A percentile compares a stretch with the other conserved stretches of the same genome.
These are phyloP conservation scores for Hydnum rufescens DNA, from an alignment of 768 basidiomycete species.

Conservation along the genomic window DNA sequence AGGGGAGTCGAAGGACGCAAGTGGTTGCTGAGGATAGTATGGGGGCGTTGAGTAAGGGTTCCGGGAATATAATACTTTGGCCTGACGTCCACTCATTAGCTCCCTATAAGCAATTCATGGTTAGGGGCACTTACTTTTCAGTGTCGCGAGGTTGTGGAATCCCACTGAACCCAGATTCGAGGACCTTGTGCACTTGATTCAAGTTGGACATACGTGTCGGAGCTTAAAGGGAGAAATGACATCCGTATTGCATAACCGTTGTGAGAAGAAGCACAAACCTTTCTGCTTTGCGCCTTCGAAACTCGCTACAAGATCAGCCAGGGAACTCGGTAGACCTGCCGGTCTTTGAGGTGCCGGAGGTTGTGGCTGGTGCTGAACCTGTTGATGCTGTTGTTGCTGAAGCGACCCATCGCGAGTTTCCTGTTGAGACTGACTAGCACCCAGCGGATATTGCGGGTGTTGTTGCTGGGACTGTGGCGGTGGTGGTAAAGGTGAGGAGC, in stretches of 20 bases:
- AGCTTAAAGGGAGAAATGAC: slow-evolving; percentile 22
- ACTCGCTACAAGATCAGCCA: slow-evolving; percentile 83
- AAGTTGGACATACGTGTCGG: slow-evolving; percentile 73
- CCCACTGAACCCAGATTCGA: slow-evolving; percentile 78
- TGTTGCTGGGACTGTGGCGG: slow-evolving; percentile 9
- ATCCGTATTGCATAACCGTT: background rate
- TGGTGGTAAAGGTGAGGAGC: background rate
- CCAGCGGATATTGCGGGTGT: slow-evolving; percentile 6
- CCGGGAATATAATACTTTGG: slow-evolving; percentile 91
- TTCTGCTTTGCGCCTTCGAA: slow-evolving; percentile 96
- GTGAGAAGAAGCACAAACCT: slow-evolving; percentile 31
- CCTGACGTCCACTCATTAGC: slow-evolving; percentile 25
- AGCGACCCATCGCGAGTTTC: no score
- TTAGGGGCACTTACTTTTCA: slow-evolving; percentile 44
- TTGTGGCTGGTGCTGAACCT: slow-evolving; percentile 1
- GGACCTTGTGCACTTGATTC: slow-evolving; percentile 76
- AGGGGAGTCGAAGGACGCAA: slow-evolving; percentile 60
- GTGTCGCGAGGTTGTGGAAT: slow-evolving; percentile 88
- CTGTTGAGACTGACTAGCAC: slow-evolving; percentile 8
- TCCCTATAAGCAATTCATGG: slow-evolving; percentile 2
- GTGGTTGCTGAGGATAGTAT: slow-evolving; percentile 86
- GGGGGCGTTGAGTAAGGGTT: slow-evolving; percentile 80
- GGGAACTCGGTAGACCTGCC: slow-evolving; percentile 36
- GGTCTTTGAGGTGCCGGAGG: slow-evolving; percentile 13
- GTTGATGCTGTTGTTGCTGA: slow-evolving; percentile 29